Percentiles rank a stretch among this genome's conserved stretches.
phyloP scores from a whole-genome alignment of 1,284 basidiomycete species.

The Violaceomyces palustris region DNA sequence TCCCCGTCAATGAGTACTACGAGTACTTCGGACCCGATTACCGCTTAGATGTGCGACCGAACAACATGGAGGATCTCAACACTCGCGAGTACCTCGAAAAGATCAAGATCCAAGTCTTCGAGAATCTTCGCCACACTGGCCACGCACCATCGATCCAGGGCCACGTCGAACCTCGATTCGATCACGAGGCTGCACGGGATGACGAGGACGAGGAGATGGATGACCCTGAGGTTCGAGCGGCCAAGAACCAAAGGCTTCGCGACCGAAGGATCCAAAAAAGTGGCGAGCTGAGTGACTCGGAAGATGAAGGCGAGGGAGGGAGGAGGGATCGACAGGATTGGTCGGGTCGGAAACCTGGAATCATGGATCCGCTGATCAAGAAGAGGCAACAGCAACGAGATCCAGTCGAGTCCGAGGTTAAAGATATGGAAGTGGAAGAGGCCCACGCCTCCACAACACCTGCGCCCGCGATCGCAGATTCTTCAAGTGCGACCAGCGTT shows the following conservation, averaged over 20 bases:
- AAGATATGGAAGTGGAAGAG: no score
- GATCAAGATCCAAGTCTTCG: slow-evolving; percentile 84
- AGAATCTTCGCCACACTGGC: slow-evolving; percentile 54
- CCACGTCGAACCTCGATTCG: slow-evolving; percentile 40
- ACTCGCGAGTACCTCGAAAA: slow-evolving; percentile 87
- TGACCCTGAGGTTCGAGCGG: slow-evolving; percentile 25
- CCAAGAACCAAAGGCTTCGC: slow-evolving; percentile 23
- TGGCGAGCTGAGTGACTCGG: slow-evolving; percentile 35
- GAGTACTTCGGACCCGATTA: slow-evolving; percentile 99
- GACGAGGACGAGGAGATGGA: slow-evolving; percentile 22
- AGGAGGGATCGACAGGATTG: slow-evolving; percentile 12
- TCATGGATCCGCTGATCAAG: not conserved
- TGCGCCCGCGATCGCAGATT: no score
- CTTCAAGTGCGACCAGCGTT: no score
- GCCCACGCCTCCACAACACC: no score
- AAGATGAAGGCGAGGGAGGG: slow-evolving; percentile 36
- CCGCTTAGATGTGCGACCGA: slow-evolving; percentile 89
- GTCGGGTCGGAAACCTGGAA: slow-evolving; percentile 1
- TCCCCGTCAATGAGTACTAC: slow-evolving; percentile 62
- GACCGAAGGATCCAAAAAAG: slow-evolving; percentile 28
- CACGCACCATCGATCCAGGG: slow-evolving; percentile 46
- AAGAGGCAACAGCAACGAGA: not conserved
- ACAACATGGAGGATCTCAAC: slow-evolving; percentile 95
- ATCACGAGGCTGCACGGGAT: slow-evolving; percentile 20
- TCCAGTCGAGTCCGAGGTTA: not conserved